Percentiles rank a stretch among this genome's conserved stretches.
Conservation (phyloP, 2,329 filamentous ascomycete species). For the Colletotrichum tamarilloi region DNA sequence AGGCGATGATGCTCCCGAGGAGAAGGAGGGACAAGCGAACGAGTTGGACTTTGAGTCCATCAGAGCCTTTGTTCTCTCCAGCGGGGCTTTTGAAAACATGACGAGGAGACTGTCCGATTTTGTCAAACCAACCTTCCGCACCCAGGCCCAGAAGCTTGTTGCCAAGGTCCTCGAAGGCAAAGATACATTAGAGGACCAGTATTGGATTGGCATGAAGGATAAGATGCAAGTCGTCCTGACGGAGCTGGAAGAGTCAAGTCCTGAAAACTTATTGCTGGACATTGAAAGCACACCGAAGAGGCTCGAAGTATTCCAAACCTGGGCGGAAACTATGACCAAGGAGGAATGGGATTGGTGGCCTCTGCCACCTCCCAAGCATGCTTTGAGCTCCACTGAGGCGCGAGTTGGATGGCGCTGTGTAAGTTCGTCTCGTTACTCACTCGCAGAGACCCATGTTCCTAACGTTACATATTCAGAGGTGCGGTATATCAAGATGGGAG, state of each 20-base stretch:
- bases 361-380: background rate
- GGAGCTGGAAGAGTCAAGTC: background rate
- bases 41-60: background rate
- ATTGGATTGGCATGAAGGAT: background rate
- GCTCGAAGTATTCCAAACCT: background rate
- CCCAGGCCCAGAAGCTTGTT: background rate
- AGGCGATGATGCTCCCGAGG: background rate
- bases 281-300: background rate
- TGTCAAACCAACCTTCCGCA: background rate
- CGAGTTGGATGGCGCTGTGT: conserved; percentile 3
- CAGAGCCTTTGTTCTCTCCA: background rate
- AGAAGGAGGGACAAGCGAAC: background rate
- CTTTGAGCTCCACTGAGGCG: background rate
- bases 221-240: background rate
- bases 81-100: background rate
- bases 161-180: background rate
- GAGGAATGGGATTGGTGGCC: conserved; percentile 4
- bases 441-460: no score
- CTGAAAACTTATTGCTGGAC: background rate
- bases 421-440: background rate
- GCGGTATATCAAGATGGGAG: background rate
- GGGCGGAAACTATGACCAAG: background rate
- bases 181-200: background rate
- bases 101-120: background rate
- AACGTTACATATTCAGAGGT: background rate